Conservation (phyloP, 2,329 filamentous ascomycete genomes). For the Neoarthrinium moseri region DNA sequence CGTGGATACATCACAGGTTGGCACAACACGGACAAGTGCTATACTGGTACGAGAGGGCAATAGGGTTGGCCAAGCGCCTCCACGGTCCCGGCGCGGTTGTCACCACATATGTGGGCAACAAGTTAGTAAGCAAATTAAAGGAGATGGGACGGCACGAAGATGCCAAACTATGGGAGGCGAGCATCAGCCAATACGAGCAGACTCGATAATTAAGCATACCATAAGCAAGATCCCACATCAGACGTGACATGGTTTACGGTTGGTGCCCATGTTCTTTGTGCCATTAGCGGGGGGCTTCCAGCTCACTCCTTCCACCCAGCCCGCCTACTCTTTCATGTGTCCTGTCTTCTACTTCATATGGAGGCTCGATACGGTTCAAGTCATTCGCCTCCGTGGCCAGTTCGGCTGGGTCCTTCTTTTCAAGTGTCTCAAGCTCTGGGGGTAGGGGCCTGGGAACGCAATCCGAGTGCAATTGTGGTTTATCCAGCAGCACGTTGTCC, state of each 20-base stretch:
- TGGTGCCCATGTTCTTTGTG: neutral
- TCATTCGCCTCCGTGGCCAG: too few relatives aligned
- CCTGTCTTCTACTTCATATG: too few relatives aligned
- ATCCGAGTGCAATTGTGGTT: too few relatives aligned
- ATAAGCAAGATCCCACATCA: neutral
- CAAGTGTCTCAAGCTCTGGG: too few relatives aligned
- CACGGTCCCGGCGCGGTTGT: slow-evolving; percentile 1
- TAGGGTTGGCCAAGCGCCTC: neutral
- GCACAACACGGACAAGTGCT: neutral
- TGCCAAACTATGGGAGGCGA: slow-evolving; percentile 1
- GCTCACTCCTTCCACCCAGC: neutral
- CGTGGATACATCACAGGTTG: neutral
- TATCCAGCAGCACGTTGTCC: too few relatives aligned
- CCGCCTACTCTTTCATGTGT: too few relatives aligned
- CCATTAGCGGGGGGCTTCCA: neutral
- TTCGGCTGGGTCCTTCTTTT: too few relatives aligned
- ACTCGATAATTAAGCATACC: neutral
- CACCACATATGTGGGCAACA: neutral
- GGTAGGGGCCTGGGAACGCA: too few relatives aligned
- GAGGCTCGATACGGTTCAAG: too few relatives aligned
- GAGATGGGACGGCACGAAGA: slow-evolving; percentile 3
- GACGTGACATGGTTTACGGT: neutral
- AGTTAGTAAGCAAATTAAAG: neutral
- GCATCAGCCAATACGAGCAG: neutral
- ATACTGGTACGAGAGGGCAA: slow-evolving; percentile 1